Evolutionary conservation across 2,329 filamentous ascomycete genomes (phyloP), one percentile per base, ranked within the genome.

Genomic region (Ceratocystis alfenasii): DNA sequence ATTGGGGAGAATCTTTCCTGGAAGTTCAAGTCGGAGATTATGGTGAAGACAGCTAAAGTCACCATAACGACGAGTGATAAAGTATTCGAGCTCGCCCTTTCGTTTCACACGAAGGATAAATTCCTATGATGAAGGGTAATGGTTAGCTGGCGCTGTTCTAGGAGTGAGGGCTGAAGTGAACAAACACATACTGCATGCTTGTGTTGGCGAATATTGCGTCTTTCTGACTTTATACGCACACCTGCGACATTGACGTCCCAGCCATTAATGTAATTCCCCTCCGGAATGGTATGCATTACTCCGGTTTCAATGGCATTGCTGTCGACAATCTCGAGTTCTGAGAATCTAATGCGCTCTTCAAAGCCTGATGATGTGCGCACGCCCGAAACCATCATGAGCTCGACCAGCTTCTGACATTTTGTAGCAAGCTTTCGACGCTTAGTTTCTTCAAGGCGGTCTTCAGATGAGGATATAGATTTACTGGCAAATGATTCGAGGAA

Each of bases 381-480:
- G 46, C 94, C 94, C 6, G 93, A 97, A 7, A 99, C 94, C 91
- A 99, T 96, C 94, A 99, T 99, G 68, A 99, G 80, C 79, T 99
- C 94, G 10, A 99, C 90, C 67, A 99, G 79, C 78, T 99, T 99
- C 75, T 94, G 87, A 61, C 89, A 90, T 81, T 99, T 99, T 71
- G 87, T 81, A 2, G 94, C 93, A 69, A 99, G 78, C 76, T 99
- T 99, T 70, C 87, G 83, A 67, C 94, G 84, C 79, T 99, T 99
- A 8, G 94, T 97, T 76, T 96, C 91, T 76, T 99, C 94, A 36
- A 97, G 78, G 3, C 94, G 85, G 74, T 99, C 94, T 76, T 97
- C 94, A 4, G 93, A 96, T 5, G 92, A 95, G 1, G 93, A 97
- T 55, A 99, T 96, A 74, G 93, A 89, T 75, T 97, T 99, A 74